Evolutionary conservation across 345 rosid species (phyloP).

Genomic region (Gossypium thurberi): DNA sequence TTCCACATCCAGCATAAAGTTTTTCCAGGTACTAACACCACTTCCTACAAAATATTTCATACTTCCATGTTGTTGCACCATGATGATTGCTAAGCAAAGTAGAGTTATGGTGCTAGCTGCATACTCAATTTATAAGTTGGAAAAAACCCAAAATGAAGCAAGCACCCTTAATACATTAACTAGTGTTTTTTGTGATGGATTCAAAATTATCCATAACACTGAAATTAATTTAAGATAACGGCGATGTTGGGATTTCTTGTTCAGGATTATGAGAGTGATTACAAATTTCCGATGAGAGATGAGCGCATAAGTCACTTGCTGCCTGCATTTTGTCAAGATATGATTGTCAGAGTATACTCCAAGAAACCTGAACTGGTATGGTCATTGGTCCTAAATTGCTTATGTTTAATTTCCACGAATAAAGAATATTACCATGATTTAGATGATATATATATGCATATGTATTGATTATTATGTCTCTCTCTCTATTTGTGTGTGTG

Average conservation of each 20-base stretch:
- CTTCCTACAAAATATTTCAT: constrained; percentile 4
- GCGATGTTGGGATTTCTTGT: constrained; percentile 6
- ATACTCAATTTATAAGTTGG: not conserved
- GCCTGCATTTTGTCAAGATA: constrained; percentile 39
- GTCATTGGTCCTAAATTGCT: not conserved
- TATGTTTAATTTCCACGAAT: not conserved
- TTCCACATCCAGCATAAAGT: constrained; percentile 28
- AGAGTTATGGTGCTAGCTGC: not conserved
- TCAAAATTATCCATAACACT: not conserved
- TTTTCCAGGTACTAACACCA: constrained; percentile 36
- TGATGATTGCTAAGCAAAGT: not conserved
- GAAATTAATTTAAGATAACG: not conserved
- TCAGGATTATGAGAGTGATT: constrained; percentile 35
- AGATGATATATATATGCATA: not conserved
- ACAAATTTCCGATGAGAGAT: constrained; percentile 27
- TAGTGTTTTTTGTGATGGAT: not conserved
- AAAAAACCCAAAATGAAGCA: not conserved
- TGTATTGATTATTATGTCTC: not conserved
- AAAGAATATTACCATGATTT: not conserved
- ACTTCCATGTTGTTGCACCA: not conserved
- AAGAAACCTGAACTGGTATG: constrained; percentile 51
- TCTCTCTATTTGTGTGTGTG: not conserved
- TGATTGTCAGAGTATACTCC: constrained; percentile 49
- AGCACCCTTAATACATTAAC: not conserved
- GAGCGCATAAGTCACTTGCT: constrained; percentile 40